Conservation (phyloP, 129 eudicot species). For the Artemisia tridentata region DNA sequence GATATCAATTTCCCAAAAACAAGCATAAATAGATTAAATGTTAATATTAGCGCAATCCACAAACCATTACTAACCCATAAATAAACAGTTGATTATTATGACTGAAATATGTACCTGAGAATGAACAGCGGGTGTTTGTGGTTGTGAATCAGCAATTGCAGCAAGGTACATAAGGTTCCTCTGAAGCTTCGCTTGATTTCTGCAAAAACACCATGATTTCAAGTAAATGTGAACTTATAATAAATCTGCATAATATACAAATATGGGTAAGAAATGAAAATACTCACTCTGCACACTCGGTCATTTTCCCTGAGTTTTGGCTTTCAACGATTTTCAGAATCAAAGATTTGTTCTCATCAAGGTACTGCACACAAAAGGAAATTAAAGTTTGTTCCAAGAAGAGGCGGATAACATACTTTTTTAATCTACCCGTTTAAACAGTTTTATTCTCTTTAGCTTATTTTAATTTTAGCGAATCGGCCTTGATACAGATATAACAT, state of each 20-base stretch:
- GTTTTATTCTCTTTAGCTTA: no score
- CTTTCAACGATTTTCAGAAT: constrained; percentile 83
- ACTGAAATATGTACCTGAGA: constrained; percentile 60
- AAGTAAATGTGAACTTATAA: neutral
- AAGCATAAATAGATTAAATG: no score
- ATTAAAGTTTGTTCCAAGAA: neutral
- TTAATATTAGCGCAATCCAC: no score
- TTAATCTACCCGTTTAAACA: no score
- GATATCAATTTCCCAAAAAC: neutral
- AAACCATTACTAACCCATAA: no score
- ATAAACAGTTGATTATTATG: neutral
- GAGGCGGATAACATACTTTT: no score
- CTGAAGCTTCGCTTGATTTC: constrained; percentile 92
- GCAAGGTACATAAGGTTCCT: constrained; percentile 97
- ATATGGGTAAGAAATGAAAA: neutral
- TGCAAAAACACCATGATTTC: constrained; percentile 21
- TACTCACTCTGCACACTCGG: constrained; percentile 85
- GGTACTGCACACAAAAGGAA: constrained; percentile 45
- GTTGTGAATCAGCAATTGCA: constrained; percentile 96
- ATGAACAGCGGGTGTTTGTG: constrained; percentile 79
- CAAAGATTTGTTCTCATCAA: constrained; percentile 86
- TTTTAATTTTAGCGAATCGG: no score
- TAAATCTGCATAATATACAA: neutral
- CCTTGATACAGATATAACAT: no score
- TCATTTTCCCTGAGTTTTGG: constrained; percentile 70